phyloP scores from a whole-genome alignment of 1,284 basidiomycete genomes.

The Lentinula novae-zelandiae region DNA sequence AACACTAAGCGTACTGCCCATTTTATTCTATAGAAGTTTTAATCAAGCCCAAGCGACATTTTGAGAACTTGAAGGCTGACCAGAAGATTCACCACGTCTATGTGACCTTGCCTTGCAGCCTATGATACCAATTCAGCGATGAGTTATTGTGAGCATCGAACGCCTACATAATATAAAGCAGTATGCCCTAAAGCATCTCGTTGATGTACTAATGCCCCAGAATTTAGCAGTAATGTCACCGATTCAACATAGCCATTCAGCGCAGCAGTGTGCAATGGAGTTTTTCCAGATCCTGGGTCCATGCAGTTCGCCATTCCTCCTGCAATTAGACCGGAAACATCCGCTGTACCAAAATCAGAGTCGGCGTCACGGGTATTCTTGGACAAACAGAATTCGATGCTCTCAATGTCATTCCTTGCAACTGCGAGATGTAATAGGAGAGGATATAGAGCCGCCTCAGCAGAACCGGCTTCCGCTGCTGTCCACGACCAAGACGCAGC shows the following conservation, averaged over 20 bases:
- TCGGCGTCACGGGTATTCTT: not conserved
- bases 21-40: constrained; percentile 28
- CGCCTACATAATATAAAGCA: constrained; percentile 70
- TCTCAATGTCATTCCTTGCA: constrained; percentile 60
- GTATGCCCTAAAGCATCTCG: constrained; percentile 80
- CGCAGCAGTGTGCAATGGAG: constrained; percentile 80
- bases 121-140: constrained; percentile 22
- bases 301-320: constrained; percentile 70
- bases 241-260: constrained; percentile 60
- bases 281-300: constrained; percentile 64
- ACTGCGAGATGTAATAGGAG: constrained; percentile 77
- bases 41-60: not conserved
- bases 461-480: constrained; percentile 63
- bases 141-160: not conserved
- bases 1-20: constrained; percentile 73
- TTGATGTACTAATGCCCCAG: constrained; percentile 85
- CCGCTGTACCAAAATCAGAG: constrained; percentile 20
- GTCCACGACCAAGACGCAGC: constrained; percentile 77
- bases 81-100: constrained; percentile 61
- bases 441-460: constrained; percentile 68
- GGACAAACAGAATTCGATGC: constrained; percentile 56
- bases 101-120: constrained; percentile 68
- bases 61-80: constrained; percentile 23
- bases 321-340: constrained; percentile 37
- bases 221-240: constrained; percentile 61